These are phyloP conservation scores for Leishmania lainsoni DNA, from an alignment of 208 protist species.

Conservation along the genomic window DNA sequence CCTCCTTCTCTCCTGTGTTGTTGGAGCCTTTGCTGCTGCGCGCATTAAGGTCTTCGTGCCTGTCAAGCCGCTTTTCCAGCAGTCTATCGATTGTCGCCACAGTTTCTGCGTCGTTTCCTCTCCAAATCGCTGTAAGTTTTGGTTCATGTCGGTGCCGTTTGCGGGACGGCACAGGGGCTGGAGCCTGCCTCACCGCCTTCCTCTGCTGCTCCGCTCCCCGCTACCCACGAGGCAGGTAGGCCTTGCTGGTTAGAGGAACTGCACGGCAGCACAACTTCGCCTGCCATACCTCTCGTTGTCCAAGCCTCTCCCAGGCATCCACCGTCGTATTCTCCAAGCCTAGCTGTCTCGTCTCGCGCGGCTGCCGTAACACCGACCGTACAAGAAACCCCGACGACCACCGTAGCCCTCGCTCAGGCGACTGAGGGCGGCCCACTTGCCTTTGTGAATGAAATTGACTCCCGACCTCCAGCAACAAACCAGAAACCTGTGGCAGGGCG, in stretches of 20 bases:
- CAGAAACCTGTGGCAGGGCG: not conserved
- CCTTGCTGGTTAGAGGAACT: constrained; percentile 28
- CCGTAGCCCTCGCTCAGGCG: not conserved
- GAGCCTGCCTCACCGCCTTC: not conserved
- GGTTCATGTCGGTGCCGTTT: constrained; percentile 25
- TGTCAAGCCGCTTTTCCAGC: not conserved
- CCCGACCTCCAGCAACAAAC: not conserved
- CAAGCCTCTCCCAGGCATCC: not conserved
- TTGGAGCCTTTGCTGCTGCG: not conserved
- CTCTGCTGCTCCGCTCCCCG: not conserved
- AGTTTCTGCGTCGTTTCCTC: not conserved
- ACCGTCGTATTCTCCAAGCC: not conserved
- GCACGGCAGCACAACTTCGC: not conserved
- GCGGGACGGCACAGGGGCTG: constrained; percentile 26
- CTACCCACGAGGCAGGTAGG: not conserved
- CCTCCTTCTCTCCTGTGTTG: not conserved
- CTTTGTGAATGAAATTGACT: not conserved
- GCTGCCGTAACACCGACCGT: not conserved
- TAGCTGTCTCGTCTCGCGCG: not conserved
- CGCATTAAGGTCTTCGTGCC: not conserved
- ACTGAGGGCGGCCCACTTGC: not conserved
- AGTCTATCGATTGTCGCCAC: not conserved
- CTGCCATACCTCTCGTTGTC: not conserved
- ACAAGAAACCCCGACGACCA: not conserved
- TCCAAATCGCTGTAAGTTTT: not conserved